Evolutionary conservation across 257 asterid genomes (phyloP).

Genomic region (Nicotiana sylvestris): DNA sequence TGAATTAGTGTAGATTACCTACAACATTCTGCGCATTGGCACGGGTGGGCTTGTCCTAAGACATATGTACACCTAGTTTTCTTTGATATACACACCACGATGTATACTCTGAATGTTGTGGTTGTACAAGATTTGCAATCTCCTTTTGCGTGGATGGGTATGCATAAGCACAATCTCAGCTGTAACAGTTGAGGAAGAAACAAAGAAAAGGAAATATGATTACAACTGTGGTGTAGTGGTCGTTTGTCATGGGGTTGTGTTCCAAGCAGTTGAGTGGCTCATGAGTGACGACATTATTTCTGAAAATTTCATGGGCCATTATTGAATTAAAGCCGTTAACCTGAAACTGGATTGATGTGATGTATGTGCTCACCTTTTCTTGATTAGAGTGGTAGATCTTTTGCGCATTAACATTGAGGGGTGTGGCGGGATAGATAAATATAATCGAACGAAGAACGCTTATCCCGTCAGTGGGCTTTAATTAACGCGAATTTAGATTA

Average conservation of each 20-base stretch:
- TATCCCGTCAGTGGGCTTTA: too few relatives aligned
- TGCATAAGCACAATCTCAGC: neutral
- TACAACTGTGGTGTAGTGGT: neutral
- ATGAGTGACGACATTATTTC: neutral
- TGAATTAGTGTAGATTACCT: neutral
- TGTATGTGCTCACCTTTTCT: neutral
- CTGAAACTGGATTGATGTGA: neutral
- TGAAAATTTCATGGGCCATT: slow-evolving; percentile 2
- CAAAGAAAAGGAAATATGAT: neutral
- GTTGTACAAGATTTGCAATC: neutral
- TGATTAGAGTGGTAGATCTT: neutral
- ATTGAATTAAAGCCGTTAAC: neutral
- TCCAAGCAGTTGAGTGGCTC: neutral
- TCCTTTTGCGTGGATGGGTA: neutral
- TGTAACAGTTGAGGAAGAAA: neutral
- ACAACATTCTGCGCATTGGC: neutral
- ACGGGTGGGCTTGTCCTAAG: neutral
- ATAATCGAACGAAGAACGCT: too few relatives aligned
- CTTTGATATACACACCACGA: neutral
- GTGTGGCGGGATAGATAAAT: neutral
- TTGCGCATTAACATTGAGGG: neutral
- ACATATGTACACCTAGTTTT: neutral
- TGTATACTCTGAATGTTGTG: neutral
- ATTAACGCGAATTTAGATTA: neutral
- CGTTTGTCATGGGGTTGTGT: neutral